Evolutionary conservation across 495 filamentous ascomycete genomes (phyloP).

Genomic region (Aspergillus heteromorphus): DNA sequence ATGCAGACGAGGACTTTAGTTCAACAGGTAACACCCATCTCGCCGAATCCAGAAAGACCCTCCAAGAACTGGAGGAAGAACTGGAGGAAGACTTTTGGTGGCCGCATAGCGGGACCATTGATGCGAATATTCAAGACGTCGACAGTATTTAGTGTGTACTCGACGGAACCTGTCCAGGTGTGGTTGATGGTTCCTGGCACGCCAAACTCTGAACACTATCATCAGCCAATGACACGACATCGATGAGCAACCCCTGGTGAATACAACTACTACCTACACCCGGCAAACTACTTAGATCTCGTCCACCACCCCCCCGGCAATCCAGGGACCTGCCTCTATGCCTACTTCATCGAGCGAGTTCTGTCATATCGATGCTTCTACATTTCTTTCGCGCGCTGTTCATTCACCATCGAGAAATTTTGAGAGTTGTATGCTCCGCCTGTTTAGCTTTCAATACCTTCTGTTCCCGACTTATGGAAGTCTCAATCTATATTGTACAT

Average conservation of each 20-base stretch:
- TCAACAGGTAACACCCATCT: neutral
- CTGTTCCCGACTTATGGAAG: slow-evolving; percentile 85
- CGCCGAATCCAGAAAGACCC: neutral
- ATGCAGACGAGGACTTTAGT: slow-evolving; percentile 5
- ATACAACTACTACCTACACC: too few species aligned
- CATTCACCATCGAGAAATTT: neutral
- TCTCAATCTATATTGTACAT: too few species aligned
- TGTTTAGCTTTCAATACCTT: slow-evolving; percentile 76
- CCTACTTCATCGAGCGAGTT: neutral
- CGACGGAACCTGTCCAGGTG: neutral
- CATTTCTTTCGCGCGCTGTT: neutral
- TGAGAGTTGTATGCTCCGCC: slow-evolving; percentile 56
- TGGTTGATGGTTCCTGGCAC: neutral
- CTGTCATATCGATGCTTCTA: neutral
- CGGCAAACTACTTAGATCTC: too few species aligned
- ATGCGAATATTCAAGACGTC: slow-evolving; percentile 25
- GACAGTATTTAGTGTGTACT: neutral
- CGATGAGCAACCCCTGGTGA: slow-evolving; percentile 1
- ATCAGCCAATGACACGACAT: neutral
- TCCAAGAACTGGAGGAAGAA: slow-evolving; percentile 13
- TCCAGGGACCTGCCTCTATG: too few species aligned
- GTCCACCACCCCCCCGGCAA: too few species aligned
- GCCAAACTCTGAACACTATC: too few species aligned
- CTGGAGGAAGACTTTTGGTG: slow-evolving; percentile 45
- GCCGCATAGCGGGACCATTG: slow-evolving; percentile 28